A percentile compares a stretch with the other conserved stretches of the same genome.
Conservation (phyloP, 106 monocot genomes). For the Dactylorhiza incarnata region DNA sequence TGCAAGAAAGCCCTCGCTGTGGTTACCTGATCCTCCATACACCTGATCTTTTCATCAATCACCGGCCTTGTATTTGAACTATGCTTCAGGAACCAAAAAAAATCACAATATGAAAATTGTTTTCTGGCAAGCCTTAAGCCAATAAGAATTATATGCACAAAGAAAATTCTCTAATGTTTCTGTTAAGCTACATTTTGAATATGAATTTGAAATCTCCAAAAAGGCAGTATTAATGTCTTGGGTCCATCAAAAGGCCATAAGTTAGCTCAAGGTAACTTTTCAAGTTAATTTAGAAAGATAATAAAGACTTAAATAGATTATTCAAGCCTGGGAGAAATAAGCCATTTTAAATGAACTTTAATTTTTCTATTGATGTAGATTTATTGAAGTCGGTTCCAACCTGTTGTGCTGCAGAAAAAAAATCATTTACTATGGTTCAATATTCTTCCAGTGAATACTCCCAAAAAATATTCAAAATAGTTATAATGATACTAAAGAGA, state of each 20-base stretch:
- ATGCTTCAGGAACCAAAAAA: background rate
- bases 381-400: background rate
- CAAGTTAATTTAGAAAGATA: background rate
- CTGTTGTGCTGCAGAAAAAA: background rate
- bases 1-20: conserved; percentile 75
- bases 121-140: background rate
- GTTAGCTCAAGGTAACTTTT: background rate
- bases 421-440: background rate
- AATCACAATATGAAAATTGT: background rate
- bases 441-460: background rate
- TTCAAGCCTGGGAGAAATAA: background rate
- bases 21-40: conserved; percentile 79
- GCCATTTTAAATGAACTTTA: background rate
- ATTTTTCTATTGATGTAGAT: background rate
- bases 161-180: background rate
- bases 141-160: background rate
- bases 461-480: background rate
- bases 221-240: background rate
- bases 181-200: background rate
- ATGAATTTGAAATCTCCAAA: conserved; percentile 1
- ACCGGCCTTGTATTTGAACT: conserved; percentile 1
- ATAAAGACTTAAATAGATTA: background rate
- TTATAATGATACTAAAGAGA: too few relatives aligned
- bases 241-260: background rate
- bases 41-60: conserved; percentile 41